phyloP scores from a whole-genome alignment of 2,329 filamentous ascomycete genomes.

The Colletotrichum neosansevieriae region DNA sequence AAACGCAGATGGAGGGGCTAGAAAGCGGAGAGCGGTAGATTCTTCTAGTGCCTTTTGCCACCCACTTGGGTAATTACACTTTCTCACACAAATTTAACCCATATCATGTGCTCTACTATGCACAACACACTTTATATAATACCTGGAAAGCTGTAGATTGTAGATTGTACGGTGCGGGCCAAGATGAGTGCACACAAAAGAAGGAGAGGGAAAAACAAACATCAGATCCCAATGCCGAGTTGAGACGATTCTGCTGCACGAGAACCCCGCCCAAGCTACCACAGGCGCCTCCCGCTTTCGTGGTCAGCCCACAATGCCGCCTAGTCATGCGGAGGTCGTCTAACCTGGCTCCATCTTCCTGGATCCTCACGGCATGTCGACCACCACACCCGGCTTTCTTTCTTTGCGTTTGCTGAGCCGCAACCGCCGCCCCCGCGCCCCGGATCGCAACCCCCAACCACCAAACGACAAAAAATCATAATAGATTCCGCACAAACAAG shows the following conservation, averaged over 20 bases:
- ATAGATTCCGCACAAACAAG: too few relatives aligned
- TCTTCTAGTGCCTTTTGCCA: too few relatives aligned
- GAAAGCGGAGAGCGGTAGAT: background rate
- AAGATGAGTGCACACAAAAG: background rate
- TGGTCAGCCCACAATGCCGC: slow-evolving; percentile 39
- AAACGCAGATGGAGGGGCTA: background rate
- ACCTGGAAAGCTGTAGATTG: too few relatives aligned
- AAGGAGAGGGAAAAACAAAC: background rate
- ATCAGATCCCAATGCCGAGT: slow-evolving; percentile 29
- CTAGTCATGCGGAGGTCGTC: slow-evolving; percentile 31
- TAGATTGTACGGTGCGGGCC: background rate
- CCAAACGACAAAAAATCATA: too few relatives aligned
- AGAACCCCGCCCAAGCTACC: background rate
- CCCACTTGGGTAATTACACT: too few relatives aligned
- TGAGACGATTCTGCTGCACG: slow-evolving; percentile 36
- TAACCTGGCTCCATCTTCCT: slow-evolving; percentile 37
- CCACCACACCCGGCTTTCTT: background rate
- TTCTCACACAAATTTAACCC: too few relatives aligned
- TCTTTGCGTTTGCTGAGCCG: slow-evolving; percentile 6
- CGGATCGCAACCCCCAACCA: background rate
- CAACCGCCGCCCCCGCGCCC: background rate
- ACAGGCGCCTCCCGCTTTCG: slow-evolving; percentile 36
- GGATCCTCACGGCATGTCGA: slow-evolving; percentile 14
- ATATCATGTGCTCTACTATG: too few relatives aligned
- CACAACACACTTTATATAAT: too few relatives aligned